These are phyloP conservation scores for Alnus glutinosa DNA, from an alignment of 306 rosid species.

Conservation along the genomic window DNA sequence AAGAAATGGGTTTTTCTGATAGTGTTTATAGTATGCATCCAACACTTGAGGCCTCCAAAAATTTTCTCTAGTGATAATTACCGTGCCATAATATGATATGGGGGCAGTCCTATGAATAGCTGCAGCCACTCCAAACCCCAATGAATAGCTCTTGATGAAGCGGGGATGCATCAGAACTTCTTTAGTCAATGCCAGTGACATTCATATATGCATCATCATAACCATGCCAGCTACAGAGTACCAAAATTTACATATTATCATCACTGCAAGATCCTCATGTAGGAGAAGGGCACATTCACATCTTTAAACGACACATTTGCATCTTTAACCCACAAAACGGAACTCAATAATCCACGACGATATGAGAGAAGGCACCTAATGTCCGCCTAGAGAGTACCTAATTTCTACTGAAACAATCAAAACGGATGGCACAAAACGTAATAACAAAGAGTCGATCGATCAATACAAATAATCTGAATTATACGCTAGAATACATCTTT, in stretches of 20 bases:
- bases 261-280: not conserved
- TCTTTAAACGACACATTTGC: not conserved
- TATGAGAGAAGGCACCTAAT: not conserved
- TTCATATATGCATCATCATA: not conserved
- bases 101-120: slow-evolving; percentile 23
- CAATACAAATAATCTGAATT: not conserved
- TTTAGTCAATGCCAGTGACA: not conserved
- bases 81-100: slow-evolving; percentile 7
- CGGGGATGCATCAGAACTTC: slow-evolving; percentile 6
- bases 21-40: slow-evolving; percentile 14
- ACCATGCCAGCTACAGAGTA: not conserved
- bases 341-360: not conserved
- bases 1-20: slow-evolving; percentile 18
- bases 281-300: not conserved
- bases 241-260: not conserved
- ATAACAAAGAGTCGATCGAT: not conserved
- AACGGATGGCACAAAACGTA: not conserved
- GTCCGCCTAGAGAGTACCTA: not conserved
- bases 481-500: not conserved
- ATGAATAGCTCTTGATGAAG: not conserved
- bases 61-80: not conserved
- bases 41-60: slow-evolving; percentile 15
- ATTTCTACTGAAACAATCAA: not conserved
- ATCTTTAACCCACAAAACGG: not conserved
- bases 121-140: slow-evolving; percentile 30